Base-by-base conservation (phyloP, 768 basidiomycete species). In the Gloeophyllum trabeum region DNA sequence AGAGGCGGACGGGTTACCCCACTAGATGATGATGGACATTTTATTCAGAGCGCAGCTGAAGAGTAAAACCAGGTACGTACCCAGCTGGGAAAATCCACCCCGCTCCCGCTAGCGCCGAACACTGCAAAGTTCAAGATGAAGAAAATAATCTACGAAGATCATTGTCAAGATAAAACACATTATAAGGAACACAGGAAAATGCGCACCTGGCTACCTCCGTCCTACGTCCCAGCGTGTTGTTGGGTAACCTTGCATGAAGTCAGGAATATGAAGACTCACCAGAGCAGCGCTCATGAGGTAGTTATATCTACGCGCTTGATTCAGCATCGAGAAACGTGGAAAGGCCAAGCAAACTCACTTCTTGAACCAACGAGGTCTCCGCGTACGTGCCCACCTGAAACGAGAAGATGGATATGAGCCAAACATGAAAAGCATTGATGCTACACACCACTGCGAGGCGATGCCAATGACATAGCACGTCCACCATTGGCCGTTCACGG, bases 401-500 rank as follows among this genome's bases (percentile, higher is more conserved):
- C 10, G 16, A 32, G 10, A 16, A 32, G 16, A 16, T 16, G 10
- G 10, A 16, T 32, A 10, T 10, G 10, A 10, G 16, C 28, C 10
- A 16, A 10, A 10, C 28, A 32, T 16, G 28, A 10, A 16, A 32
- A 32, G 16, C 16, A 10, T 10, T 16, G 10, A 10, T 10, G 16
- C 10, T 10, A 32, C 28, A 32, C 16, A 32, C 36, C 36, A 37
- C 20, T 37, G 36, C 12, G 36, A 37, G 10, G 36, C 36, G 10
- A 37, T 37, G 20, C 36, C 36, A 21, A 37, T 37, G 13, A 37
- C 36, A 19, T 10, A 37, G 20, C 36, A 37, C 7, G 10, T 37
- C 36, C 36, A 37, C 36, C 36, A 37, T 37, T 37, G 36, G 36
- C 36, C 36, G 36, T 37, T 37, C 10, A 37, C 36, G 20, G 36